Base-by-base conservation (phyloP, 2,329 filamentous ascomycete genomes). In the Apiospora marii region DNA sequence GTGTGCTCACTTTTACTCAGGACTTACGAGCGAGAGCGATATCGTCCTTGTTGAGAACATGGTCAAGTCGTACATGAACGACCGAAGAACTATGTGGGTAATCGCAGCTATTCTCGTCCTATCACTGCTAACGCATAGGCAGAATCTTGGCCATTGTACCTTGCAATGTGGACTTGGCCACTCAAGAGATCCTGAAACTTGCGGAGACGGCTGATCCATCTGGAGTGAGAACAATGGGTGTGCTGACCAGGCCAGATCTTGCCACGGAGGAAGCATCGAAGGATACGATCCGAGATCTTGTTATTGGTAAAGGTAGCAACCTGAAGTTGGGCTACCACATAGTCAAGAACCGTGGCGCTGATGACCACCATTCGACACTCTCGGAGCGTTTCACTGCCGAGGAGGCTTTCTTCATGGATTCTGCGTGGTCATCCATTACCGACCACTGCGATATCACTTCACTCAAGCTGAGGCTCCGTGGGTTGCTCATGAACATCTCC, bases 181-280 rank as follows among this genome's bases (percentile, higher is more conserved):
- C 81, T 0, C 82, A 85, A 68, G 80, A 81, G 37, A 81, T 85
- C 16, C 72, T 85, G 6, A 80, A 80, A 58, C 74, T 84, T 2
- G 83, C 83, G 1, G 82, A 79, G 22, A 72, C 79, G 14, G 80
- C 77, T 3, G 80, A 81, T 49, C 76, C 77, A 0, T 70, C n/a
- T 1, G 79, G 79, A 77, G 75, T 70, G 2, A 75, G 79, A 67
- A 81, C 79, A 1, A 79, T 80, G 79, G 79, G 76, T 3, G 78
- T 81, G 24, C 79, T 88, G 2, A 88, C 86, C 0, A 88, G 88
- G 73, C 84, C 85, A 0, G 91, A 93, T 72, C 80, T 91, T 0
- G 85, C 87, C 0, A 78, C 77, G 0, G 87, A 89, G 68, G 72
- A 77, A 0, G 80, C 80, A 0, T 84, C 80, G 0, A 80, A 85